phyloP scores from a whole-genome alignment of 2,329 filamentous ascomycete species.

The Aspergillus uvarum region DNA sequence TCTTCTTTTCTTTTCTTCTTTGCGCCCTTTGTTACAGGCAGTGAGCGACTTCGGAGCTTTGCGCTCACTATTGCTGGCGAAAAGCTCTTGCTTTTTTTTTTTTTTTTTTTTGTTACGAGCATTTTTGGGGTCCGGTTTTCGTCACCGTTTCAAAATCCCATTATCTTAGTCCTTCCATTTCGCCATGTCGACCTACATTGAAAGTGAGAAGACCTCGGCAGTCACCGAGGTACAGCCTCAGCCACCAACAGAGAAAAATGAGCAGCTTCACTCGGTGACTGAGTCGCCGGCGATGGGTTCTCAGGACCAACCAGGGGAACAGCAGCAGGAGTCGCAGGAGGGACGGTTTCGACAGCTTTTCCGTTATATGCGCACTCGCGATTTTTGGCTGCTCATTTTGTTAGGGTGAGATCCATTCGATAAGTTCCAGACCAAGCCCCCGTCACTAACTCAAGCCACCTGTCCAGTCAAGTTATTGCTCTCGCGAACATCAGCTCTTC shows the following conservation, averaged over 20 bases:
- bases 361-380: constrained; percentile 7
- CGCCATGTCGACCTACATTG: constrained; percentile 1
- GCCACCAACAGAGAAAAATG: not conserved
- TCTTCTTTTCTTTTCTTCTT: constrained; percentile 4
- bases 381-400: constrained; percentile 6
- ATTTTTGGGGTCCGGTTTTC: not conserved
- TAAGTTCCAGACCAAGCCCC: not conserved
- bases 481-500: constrained; percentile 9
- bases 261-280: constrained; percentile 3
- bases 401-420: not conserved
- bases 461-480: constrained; percentile 2
- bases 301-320: not conserved
- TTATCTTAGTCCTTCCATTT: not conserved
- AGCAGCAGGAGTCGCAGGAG: not conserved
- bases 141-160: not conserved
- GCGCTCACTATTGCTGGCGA: constrained; percentile 13
- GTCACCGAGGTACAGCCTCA: constrained; percentile 3
- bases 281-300: not conserved
- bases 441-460: not conserved
- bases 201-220: constrained; percentile 3
- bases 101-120: too few species aligned
- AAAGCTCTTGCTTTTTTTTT: constrained; percentile 5
- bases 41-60: constrained; percentile 13
- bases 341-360: constrained; percentile 1
- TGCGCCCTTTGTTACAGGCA: constrained; percentile 7